Evolutionary conservation across 192 early-diverging fungal genomes (phyloP).

Genomic region (Thamnidium elegans): DNA sequence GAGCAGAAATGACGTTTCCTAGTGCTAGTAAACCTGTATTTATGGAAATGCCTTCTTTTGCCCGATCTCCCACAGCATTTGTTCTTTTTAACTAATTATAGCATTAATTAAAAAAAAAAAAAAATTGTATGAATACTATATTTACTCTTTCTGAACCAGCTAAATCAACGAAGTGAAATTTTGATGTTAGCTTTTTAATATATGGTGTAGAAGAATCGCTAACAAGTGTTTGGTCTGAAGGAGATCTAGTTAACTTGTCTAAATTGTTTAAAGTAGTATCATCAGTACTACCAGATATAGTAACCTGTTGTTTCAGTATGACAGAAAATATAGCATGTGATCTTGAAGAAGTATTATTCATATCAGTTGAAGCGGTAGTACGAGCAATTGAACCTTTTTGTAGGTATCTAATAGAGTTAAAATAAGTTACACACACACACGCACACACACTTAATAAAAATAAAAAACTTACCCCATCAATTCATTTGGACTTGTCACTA

Average conservation of each 20-base stretch:
- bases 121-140: not conserved
- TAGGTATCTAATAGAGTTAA: constrained; percentile 34
- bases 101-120: not conserved
- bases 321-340: constrained; percentile 98
- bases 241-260: not conserved
- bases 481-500: constrained; percentile 62
- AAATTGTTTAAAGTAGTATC: not conserved
- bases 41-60: constrained; percentile 95
- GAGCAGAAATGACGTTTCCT: constrained; percentile 95
- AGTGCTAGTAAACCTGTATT: constrained; percentile 93
- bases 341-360: constrained; percentile 92
- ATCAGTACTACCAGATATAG: constrained; percentile 29
- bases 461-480: constrained; percentile 49
- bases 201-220: not conserved
- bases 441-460: too few species aligned
- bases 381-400: constrained; percentile 54
- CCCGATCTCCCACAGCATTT: constrained; percentile 86
- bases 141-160: constrained; percentile 89
- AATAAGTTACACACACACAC: not conserved
- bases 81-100: constrained; percentile 78
- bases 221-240: not conserved
- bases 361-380: constrained; percentile 89
- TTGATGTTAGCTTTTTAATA: constrained; percentile 36
- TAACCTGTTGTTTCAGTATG: constrained; percentile 72
- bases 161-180: constrained; percentile 99